These are phyloP conservation scores for Radiomyces spectabilis DNA, from an alignment of 192 early-diverging fungal genomes.

Conservation along the genomic window DNA sequence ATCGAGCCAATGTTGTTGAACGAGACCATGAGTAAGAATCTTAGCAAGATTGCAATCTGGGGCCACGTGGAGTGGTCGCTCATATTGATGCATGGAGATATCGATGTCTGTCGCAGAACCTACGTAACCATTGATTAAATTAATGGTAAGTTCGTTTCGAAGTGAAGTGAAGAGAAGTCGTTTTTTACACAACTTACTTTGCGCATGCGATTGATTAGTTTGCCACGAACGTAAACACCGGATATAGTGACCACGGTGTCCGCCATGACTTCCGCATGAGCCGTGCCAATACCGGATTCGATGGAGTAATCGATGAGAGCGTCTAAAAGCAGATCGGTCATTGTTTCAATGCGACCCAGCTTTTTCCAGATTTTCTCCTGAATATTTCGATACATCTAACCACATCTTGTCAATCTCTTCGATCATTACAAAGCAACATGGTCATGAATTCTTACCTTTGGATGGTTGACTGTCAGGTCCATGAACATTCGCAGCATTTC, in stretches of 20 bases:
- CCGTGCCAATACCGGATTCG: conserved; percentile 65
- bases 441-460: conserved; percentile 32
- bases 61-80: conserved; percentile 78
- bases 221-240: conserved; percentile 62
- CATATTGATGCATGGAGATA: conserved; percentile 57
- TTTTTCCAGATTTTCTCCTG: conserved; percentile 79
- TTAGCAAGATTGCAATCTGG: conserved; percentile 84
- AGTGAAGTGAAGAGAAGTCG: not conserved
- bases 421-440: conserved; percentile 23
- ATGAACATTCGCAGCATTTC: conserved; percentile 70
- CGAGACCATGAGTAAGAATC: conserved; percentile 81
- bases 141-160: not conserved
- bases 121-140: not conserved
- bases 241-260: conserved; percentile 79
- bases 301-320: conserved; percentile 66
- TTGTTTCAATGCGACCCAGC: conserved; percentile 65
- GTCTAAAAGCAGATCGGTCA: conserved; percentile 70
- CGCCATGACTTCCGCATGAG: conserved; percentile 69
- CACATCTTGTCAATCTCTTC: not conserved
- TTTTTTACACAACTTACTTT: conserved; percentile 34
- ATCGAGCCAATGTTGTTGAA: conserved; percentile 65
- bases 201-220: conserved; percentile 68
- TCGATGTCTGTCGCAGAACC: conserved; percentile 64
- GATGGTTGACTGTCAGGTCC: conserved; percentile 72
- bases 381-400: conserved; percentile 66